These are phyloP conservation scores for Microglena sp. DNA, from an alignment of 139 green algal genomes.

Conservation along the genomic window DNA sequence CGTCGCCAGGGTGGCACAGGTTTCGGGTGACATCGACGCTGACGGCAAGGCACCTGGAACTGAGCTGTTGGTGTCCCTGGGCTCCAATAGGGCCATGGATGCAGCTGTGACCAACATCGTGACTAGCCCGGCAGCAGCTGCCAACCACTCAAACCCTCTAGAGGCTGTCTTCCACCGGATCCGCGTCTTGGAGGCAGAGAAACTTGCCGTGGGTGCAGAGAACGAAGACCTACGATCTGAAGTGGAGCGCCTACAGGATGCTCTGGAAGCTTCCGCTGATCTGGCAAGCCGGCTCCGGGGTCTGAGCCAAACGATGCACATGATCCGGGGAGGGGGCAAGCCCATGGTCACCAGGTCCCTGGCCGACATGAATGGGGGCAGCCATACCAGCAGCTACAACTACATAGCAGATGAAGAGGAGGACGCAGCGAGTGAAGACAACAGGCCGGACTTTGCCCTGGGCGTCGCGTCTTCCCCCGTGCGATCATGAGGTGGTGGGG, in stretches of 20 bases:
- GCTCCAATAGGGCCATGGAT: not conserved
- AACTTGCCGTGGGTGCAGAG: not conserved
- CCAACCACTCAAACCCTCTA: too few relatives aligned
- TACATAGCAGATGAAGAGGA: too few relatives aligned
- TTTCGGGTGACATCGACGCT: not conserved
- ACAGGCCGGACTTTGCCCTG: too few relatives aligned
- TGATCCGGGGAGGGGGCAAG: conserved; percentile 7
- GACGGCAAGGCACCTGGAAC: too few relatives aligned
- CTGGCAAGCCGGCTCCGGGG: not conserved
- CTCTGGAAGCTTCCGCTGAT: not conserved
- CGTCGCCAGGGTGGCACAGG: not conserved
- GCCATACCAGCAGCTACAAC: too few relatives aligned
- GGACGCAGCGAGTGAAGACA: too few relatives aligned
- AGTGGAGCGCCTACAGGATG: not conserved
- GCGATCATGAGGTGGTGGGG: too few relatives aligned
- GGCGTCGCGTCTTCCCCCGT: too few relatives aligned
- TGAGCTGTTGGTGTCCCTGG: not conserved
- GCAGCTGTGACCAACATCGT: not conserved
- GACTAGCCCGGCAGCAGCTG: too few relatives aligned
- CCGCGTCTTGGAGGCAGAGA: conserved; percentile 1
- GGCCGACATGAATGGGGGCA: too few relatives aligned
- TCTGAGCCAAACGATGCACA: not conserved
- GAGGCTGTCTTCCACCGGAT: conserved; percentile 2
- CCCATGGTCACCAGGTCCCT: too few relatives aligned
- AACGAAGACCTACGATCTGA: not conserved